A percentile compares a stretch with the other conserved stretches of the same genome.
Conservation (phyloP, 2,329 filamentous ascomycete genomes). For the Sphaerulina populicola region DNA sequence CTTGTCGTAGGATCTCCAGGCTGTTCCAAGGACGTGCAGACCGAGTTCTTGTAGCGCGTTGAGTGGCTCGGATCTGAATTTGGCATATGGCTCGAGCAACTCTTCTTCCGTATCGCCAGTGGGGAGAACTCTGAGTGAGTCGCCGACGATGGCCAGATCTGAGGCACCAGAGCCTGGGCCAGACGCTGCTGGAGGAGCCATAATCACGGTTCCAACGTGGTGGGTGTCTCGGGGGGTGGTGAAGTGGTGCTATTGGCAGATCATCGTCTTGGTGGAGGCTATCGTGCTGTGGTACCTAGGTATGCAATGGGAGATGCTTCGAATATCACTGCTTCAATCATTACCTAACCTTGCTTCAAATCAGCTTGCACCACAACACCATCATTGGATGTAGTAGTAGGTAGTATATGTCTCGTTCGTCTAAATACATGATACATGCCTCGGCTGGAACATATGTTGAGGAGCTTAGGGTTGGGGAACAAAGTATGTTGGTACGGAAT, state of each 20-base stretch:
- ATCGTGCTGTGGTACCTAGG: background rate
- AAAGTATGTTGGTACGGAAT: no score
- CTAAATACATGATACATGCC: no score
- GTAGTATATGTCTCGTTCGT: no score
- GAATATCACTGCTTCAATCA: no score
- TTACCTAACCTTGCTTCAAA: no score
- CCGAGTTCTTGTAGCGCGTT: conserved; percentile 90
- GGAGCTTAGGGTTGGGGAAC: no score
- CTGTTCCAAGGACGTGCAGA: conserved; percentile 82
- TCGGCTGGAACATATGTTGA: no score
- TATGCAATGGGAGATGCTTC: background rate
- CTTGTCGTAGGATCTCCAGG: conserved; percentile 90
- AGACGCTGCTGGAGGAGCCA: conserved; percentile 7
- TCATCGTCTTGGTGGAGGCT: background rate
- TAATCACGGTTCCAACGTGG: background rate
- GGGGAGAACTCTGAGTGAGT: conserved; percentile 40
- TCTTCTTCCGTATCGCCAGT: conserved; percentile 52
- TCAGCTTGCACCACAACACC: no score
- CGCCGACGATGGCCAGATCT: conserved; percentile 42
- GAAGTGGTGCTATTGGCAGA: background rate
- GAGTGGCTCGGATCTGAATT: conserved; percentile 65
- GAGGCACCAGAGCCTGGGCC: conserved; percentile 16
- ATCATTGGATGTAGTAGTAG: no score
- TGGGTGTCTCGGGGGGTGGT: background rate
- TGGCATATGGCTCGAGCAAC: conserved; percentile 73